Base-by-base conservation (phyloP, 192 early-diverging fungal species). In the Kickxella alabastrina region DNA sequence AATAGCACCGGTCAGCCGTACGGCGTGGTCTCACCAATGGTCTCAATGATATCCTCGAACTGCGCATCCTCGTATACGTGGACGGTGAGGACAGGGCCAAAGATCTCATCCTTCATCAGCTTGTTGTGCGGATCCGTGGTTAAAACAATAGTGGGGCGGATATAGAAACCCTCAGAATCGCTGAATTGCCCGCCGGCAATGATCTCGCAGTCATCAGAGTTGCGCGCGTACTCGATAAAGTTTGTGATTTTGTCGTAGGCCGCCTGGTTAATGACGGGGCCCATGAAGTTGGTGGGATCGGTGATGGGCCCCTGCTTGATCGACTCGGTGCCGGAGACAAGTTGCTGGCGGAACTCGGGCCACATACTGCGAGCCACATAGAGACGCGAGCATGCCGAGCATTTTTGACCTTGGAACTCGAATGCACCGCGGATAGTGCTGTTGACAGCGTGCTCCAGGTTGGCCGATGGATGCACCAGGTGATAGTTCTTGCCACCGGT, bases 401-500 rank as follows among this genome's bases (percentile, higher is more conserved):
- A 98, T 81, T 98, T 98, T 76, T 98, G 96, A 29, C 96, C 96
- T 69, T 89, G 87, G 87, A 88, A 98, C 82, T 98, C 96, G 65
- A 98, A 98, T 0, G 90, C 80, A 14, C 82, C 86, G 43, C 96
- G 87, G 58, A 98, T 85, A 28, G 96, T 96, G 73, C 91, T 87
- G 58, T 87, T 52, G 58, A 88, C 96, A 12, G 89, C 92, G 35
- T 84, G 80, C 28, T 75, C 78, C 23, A 87, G 74, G 71, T 90
- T 84, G 35, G 86, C 91, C 10, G 76, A 67, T 17, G 75, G 67
- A 75, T 97, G 93, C 39, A 96, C 63, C 48, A 98, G 75, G 62
- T 98, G 96, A 83, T 92, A 95, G 86, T 98, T 98, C 81, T 98
- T 98, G 49, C 96, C 96, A 65, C 96, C 96, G 23, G 95, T 96